A percentile compares a stretch with the other conserved stretches of the same genome.
phyloP scores from a whole-genome alignment of 2,329 filamentous ascomycete genomes.

The Apiospora pterosperma region DNA sequence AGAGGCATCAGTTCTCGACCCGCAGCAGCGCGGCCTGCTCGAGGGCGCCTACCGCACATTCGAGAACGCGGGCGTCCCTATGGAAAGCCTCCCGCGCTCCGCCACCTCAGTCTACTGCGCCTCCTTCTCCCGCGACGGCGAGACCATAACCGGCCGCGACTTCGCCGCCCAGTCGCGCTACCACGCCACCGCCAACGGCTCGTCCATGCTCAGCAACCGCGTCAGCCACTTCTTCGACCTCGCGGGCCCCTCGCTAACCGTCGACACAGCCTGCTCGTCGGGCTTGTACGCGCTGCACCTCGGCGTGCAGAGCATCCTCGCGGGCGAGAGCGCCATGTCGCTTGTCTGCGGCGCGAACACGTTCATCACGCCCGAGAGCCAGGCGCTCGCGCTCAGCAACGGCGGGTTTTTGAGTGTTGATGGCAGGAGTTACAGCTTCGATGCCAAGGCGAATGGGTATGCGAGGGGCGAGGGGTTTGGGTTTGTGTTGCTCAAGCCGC shows the following conservation, averaged over 20 bases:
- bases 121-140: constrained; percentile 7
- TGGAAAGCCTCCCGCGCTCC: constrained; percentile 6
- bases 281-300: constrained; percentile 32
- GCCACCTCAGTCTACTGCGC: constrained; percentile 12
- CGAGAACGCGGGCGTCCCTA: constrained; percentile 10
- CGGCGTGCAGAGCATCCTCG: constrained; percentile 23
- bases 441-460: constrained; percentile 9
- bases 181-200: constrained; percentile 22
- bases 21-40: constrained; percentile 9
- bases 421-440: constrained; percentile 6
- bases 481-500: constrained; percentile 43
- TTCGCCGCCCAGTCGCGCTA: constrained; percentile 11
- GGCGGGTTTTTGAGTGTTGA: constrained; percentile 28
- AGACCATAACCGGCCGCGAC: constrained; percentile 11
- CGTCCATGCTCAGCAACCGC: constrained; percentile 29
- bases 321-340: constrained; percentile 17
- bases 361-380: constrained; percentile 2
- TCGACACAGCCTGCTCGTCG: constrained; percentile 46
- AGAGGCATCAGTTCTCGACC: constrained; percentile 32
- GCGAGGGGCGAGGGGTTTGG: constrained; percentile 47
- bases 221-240: constrained; percentile 32
- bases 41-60: constrained; percentile 6
- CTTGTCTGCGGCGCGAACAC: constrained; percentile 4
- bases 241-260: constrained; percentile 36
- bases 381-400: background rate